Conservation (phyloP, 2,329 filamentous ascomycete genomes). For the Hymenoscyphus repandus region DNA sequence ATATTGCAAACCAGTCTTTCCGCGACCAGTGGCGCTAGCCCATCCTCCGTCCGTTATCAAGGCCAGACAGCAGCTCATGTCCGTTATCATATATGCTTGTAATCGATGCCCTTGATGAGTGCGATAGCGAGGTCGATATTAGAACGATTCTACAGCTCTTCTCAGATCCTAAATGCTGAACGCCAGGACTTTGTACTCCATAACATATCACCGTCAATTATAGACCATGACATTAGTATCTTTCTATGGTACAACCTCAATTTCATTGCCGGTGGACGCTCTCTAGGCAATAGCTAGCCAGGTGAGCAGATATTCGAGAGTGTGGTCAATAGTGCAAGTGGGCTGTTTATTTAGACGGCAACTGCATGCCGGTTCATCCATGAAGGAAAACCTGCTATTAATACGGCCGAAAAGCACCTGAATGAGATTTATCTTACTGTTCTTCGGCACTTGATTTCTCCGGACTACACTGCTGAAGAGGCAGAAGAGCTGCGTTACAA, state of each 20-base stretch:
- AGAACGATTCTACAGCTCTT: conserved; percentile 10
- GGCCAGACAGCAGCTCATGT: conserved; percentile 4
- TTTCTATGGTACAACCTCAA: conserved; percentile 9
- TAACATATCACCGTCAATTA: conserved; percentile 11
- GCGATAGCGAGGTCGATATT: conserved; percentile 19
- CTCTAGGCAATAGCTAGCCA: conserved; percentile 8
- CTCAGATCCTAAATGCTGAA: conserved; percentile 1
- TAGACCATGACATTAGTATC: conserved; percentile 21
- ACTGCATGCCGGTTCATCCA: conserved; percentile 12
- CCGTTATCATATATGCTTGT: conserved; percentile 18
- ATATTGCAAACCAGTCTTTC: conserved; percentile 25
- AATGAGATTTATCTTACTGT: conserved; percentile 14
- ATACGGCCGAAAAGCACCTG: conserved; percentile 12
- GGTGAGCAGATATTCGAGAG: conserved; percentile 3
- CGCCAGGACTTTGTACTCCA: conserved; percentile 23
- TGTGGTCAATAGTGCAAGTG: conserved; percentile 18
- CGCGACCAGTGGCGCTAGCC: conserved; percentile 40
- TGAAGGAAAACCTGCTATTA: conserved; percentile 5
- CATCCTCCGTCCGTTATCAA: conserved; percentile 36
- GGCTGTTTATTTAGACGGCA: conserved; percentile 1
- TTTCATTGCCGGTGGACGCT: conserved; percentile 4
- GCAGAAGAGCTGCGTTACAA: conserved; percentile 6
- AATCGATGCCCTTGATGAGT: conserved; percentile 31
- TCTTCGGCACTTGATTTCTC: conserved; percentile 5
- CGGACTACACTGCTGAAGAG: conserved; percentile 5